These are phyloP conservation scores for Salmacisia buchloeana DNA, from an alignment of 1,284 basidiomycete species.

Conservation along the genomic window DNA sequence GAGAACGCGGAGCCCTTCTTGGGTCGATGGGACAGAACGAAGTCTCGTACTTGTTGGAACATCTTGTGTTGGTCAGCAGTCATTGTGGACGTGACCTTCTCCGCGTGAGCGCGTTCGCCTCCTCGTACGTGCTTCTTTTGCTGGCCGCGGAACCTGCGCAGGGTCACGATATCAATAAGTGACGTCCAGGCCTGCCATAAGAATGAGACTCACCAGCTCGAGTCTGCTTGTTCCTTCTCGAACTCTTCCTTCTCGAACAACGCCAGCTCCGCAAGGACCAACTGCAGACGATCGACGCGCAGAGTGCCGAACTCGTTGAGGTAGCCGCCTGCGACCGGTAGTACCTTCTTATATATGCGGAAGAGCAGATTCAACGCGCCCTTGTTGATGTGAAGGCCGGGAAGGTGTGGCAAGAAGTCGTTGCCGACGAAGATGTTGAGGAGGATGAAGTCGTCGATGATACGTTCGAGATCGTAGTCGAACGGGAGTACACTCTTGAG, in stretches of 20 bases:
- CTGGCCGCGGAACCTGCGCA: conserved; percentile 12
- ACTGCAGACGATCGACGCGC: conserved; percentile 71
- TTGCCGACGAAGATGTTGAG: conserved; percentile 95
- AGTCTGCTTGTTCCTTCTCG: conserved; percentile 61
- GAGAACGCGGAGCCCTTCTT: conserved; percentile 3
- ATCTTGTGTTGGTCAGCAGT: conserved; percentile 17
- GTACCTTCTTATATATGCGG: conserved; percentile 85
- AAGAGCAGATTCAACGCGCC: conserved; percentile 88
- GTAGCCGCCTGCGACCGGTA: conserved; percentile 83
- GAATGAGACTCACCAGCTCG: conserved; percentile 62
- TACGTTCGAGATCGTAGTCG: conserved; percentile 74
- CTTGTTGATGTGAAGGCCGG: conserved; percentile 94
- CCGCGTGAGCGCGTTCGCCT: background rate
- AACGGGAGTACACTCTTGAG: conserved; percentile 55
- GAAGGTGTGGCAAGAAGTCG: conserved; percentile 92
- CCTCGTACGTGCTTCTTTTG: conserved; percentile 13
- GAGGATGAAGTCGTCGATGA: conserved; percentile 97
- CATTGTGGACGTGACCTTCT: background rate
- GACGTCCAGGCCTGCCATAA: background rate
- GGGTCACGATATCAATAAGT: background rate
- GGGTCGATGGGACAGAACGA: conserved; percentile 21
- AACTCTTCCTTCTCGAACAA: conserved; percentile 80
- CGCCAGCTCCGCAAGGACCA: conserved; percentile 80
- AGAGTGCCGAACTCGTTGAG: conserved; percentile 85
- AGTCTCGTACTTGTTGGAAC: conserved; percentile 21